phyloP scores from a whole-genome alignment of 768 basidiomycete species.

The Serendipita sp. region DNA sequence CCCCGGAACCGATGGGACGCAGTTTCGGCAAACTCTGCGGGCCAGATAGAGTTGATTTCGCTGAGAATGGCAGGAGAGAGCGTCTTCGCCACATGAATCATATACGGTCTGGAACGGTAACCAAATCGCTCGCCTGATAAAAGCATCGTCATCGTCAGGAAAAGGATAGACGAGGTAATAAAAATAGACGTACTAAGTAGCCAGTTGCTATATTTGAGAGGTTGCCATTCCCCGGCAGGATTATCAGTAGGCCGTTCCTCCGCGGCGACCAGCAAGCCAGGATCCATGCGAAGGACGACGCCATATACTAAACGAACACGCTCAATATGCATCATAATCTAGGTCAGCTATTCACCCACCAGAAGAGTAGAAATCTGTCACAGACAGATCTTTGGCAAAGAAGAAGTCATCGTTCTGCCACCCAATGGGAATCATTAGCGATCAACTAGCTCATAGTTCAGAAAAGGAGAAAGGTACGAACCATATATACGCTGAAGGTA shows the following conservation, averaged over 20 bases:
- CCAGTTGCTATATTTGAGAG: constrained; percentile 21
- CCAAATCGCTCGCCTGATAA: constrained; percentile 23
- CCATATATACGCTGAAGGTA: constrained; percentile 8
- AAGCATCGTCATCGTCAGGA: neutral
- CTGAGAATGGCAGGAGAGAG: constrained; percentile 20
- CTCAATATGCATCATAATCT: no score
- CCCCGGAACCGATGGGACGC: constrained; percentile 21
- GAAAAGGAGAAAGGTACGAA: neutral
- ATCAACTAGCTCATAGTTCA: neutral
- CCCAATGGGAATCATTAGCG: neutral
- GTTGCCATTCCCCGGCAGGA: constrained; percentile 24
- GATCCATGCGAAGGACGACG: constrained; percentile 23
- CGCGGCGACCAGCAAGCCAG: constrained; percentile 18
- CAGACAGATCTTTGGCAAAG: constrained; percentile 17
- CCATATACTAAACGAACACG: constrained; percentile 23
- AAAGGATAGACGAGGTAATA: neutral
- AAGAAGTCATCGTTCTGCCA: constrained; percentile 28
- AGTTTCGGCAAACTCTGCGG: constrained; percentile 18
- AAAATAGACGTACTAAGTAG: constrained; percentile 18
- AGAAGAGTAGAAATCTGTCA: constrained; percentile 20
- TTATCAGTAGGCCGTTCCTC: constrained; percentile 9
- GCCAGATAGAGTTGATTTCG: constrained; percentile 21
- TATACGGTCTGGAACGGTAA: constrained; percentile 22
- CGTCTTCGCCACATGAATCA: constrained; percentile 25
- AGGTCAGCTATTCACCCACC: no score